Evolutionary conservation across 495 filamentous ascomycete species (phyloP).

Genomic region (Aspergillus diversus): DNA sequence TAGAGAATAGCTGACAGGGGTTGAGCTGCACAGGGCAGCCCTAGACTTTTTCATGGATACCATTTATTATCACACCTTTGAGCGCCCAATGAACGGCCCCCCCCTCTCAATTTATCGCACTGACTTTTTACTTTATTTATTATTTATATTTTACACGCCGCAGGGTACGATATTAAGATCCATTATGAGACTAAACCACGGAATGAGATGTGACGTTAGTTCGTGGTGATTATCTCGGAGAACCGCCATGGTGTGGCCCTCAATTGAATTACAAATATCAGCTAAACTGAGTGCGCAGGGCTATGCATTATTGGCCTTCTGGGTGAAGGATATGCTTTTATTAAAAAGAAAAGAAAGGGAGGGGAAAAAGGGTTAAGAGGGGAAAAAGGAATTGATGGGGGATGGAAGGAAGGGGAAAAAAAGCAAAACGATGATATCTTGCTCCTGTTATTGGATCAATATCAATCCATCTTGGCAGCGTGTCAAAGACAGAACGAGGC

Average conservation of each 20-base stretch:
- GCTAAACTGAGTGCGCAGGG: too few relatives aligned
- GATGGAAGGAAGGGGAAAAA: conserved; percentile 9
- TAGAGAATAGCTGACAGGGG: not conserved
- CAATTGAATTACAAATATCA: too few relatives aligned
- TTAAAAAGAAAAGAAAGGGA: not conserved
- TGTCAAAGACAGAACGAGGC: conserved; percentile 25
- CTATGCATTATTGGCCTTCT: not conserved
- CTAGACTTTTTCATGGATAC: not conserved
- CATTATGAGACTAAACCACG: too few relatives aligned
- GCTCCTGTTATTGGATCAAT: conserved; percentile 21
- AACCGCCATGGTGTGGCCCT: too few relatives aligned
- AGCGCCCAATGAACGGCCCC: not conserved
- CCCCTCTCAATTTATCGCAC: too few relatives aligned
- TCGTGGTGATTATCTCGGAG: too few relatives aligned
- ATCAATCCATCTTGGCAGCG: conserved; percentile 21
- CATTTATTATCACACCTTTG: not conserved
- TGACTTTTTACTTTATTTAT: too few relatives aligned
- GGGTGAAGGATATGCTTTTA: not conserved
- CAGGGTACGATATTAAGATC: too few relatives aligned
- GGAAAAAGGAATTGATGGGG: not conserved
- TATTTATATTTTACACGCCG: too few relatives aligned
- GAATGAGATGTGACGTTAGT: too few relatives aligned
- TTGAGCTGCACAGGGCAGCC: not conserved
- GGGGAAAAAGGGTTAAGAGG: conserved; percentile 1
- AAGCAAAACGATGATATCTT: conserved; percentile 12